Evolutionary conservation across 805 yeast species (phyloP).

Genomic region (Starmerella kuoi): DNA sequence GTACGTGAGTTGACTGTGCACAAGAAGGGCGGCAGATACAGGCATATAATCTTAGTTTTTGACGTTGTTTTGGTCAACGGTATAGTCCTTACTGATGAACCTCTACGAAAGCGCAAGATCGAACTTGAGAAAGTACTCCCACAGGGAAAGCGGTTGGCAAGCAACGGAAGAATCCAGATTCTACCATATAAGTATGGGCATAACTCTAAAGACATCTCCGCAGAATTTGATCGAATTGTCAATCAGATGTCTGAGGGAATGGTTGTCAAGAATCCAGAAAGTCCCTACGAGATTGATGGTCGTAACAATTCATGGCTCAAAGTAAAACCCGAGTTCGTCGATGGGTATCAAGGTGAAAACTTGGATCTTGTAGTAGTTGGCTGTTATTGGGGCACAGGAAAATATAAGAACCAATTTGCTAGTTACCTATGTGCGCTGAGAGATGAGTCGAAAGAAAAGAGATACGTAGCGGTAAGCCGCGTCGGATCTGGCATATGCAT

Average conservation of each 20-base stretch:
- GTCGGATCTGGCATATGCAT: constrained; percentile 76
- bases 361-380: constrained; percentile 74
- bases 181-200: constrained; percentile 32
- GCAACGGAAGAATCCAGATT: constrained; percentile 19
- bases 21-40: constrained; percentile 24
- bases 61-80: constrained; percentile 68
- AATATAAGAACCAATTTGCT: constrained; percentile 29
- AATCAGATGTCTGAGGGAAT: constrained; percentile 64
- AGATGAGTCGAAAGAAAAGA: constrained; percentile 29
- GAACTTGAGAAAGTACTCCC: constrained; percentile 37
- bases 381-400: constrained; percentile 56
- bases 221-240: constrained; percentile 47
- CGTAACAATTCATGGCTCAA: constrained; percentile 68
- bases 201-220: constrained; percentile 42
- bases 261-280: constrained; percentile 51
- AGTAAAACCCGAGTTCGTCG: constrained; percentile 80
- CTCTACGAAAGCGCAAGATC: constrained; percentile 45
- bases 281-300: constrained; percentile 49
- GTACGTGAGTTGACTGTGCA: constrained; percentile 54
- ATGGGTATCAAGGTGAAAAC: constrained; percentile 68
- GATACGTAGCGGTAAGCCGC: constrained; percentile 56
- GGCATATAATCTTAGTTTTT: constrained; percentile 40
- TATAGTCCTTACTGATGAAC: constrained; percentile 40
- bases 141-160: constrained; percentile 23
- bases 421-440: constrained; percentile 65